phyloP scores from a whole-genome alignment of 192 early-diverging fungal species.

The Cladochytrium replicatum region DNA sequence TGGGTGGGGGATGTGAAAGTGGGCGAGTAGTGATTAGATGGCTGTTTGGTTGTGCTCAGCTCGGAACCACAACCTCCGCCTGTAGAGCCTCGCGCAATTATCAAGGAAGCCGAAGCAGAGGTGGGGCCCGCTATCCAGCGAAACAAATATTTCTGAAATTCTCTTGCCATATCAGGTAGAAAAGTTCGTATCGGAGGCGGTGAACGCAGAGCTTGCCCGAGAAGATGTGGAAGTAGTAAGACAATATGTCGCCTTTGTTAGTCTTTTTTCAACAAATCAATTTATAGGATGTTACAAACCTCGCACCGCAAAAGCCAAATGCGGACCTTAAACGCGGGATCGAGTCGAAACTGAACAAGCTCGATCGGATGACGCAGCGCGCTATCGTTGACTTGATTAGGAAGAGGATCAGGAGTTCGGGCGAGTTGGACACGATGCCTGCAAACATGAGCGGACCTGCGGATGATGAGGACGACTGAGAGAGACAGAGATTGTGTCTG shows the following conservation, averaged over 20 bases:
- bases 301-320: slow-evolving; percentile 80
- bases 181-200: slow-evolving; percentile 33
- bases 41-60: too few relatives aligned
- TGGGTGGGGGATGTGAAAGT: too few relatives aligned
- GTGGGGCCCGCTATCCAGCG: too few relatives aligned
- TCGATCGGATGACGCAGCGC: slow-evolving; percentile 60
- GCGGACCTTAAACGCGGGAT: slow-evolving; percentile 87
- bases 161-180: too few relatives aligned
- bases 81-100: background rate
- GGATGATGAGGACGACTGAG: too few relatives aligned
- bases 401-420: too few relatives aligned
- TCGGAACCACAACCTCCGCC: too few relatives aligned
- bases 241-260: background rate
- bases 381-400: slow-evolving; percentile 72
- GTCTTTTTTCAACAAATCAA: background rate
- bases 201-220: slow-evolving; percentile 43
- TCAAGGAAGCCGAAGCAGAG: slow-evolving; percentile 1
- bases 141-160: too few relatives aligned
- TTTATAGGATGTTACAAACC: slow-evolving; percentile 59
- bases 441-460: too few relatives aligned
- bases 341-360: slow-evolving; percentile 58
- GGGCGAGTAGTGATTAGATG: too few relatives aligned
- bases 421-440: too few relatives aligned
- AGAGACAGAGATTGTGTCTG: too few relatives aligned
- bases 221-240: slow-evolving; percentile 53